Base-by-base conservation (phyloP, 352 stramenopile species). In the Thalassiosira hispida region DNA sequence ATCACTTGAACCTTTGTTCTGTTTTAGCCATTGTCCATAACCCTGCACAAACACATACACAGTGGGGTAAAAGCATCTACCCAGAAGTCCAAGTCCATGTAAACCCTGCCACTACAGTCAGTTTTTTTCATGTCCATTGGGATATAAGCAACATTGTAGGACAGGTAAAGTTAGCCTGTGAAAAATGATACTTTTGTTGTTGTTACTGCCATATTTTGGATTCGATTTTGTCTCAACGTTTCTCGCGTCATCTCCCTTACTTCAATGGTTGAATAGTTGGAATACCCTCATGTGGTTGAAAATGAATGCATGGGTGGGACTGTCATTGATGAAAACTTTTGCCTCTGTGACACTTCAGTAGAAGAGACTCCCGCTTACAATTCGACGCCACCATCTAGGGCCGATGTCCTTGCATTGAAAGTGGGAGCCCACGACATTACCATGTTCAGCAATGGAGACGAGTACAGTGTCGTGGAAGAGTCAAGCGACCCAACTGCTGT, bases 61-160 rank as follows among this genome's bases (percentile, higher is more conserved):
- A 11, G n/a, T n/a, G n/a, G n/a, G n/a, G n/a, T n/a, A n/a, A n/a
- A n/a, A n/a, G n/a, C n/a, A n/a, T n/a, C n/a, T 63, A 55, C 22
- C 59, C 77, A n/a, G 2, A 49, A 14, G 53, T 72, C 3, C 72
- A 79, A 55, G 61, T 53, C 14, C 66, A 82, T 38, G 78, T 85
- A 0, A 31, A 85, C 35, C 3, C 23, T 18, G 65, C 75, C 3
- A 62, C 68, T 22, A 77, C 61, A 25, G 62, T 79, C 0, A 71
- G 33, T 20, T 83, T 61, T 47, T 85, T 85, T 52, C 44, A 72
- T 68, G 77, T 85, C 0, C 35, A 77, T 12, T 84, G 77, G 77
- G 53, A 84, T 64, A 57, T 33, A n/a, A 76, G 12, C 23, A 73
- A 72, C 16, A 40, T 56, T 0, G 64, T 67, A 22, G 75, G 75